Base-by-base conservation (phyloP, 306 rosid genomes). In the Prunus campanulata region DNA sequence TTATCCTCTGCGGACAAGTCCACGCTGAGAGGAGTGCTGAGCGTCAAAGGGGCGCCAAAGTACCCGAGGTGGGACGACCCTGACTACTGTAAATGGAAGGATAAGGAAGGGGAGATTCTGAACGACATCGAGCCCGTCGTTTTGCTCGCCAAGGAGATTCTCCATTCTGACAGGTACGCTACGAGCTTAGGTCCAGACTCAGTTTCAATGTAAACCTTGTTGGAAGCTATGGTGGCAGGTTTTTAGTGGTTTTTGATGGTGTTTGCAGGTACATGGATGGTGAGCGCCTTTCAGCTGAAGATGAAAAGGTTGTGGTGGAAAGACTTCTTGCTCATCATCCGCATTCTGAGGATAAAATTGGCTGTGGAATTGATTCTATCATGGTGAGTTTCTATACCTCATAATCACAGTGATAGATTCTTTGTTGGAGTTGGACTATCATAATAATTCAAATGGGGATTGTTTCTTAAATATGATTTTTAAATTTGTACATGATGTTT, bases 291-390 rank as follows among this genome's bases (percentile, higher is more conserved):
- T 77, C 81, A 30, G 52, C 15, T 47, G 96, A 89, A 78, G 93
- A 90, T 68, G 91, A 94, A 88, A 89, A 79, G 83, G 74, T 55
- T 71, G 83, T 92, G 64, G 87, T 86, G 39, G 91, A 89, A 71
- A 89, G 82, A 76, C 95, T 92, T 77, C 93, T 92, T 30, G 90
- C 85, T 16, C 82, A 84, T 81, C 97, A 92, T 89, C 97, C 97
- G 9, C 90, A 84, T 39, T 86, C 88, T 12, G 83, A 90, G 60
- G 97, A 90, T 86, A 92, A 92, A 90, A 87, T 95, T 82, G 99
- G 97, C 24, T 85, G 93, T 48, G 99, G 93, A 64, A 87, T 92
- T 54, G 96, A 92, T 66, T 89, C 91, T 70, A 85, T 95, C 52
- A 92, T 90, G 97, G 99, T 92, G 80, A 32, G 63, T 44, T n/a